Conservation (phyloP, 768 basidiomycete genomes). For the Imleria badia region DNA sequence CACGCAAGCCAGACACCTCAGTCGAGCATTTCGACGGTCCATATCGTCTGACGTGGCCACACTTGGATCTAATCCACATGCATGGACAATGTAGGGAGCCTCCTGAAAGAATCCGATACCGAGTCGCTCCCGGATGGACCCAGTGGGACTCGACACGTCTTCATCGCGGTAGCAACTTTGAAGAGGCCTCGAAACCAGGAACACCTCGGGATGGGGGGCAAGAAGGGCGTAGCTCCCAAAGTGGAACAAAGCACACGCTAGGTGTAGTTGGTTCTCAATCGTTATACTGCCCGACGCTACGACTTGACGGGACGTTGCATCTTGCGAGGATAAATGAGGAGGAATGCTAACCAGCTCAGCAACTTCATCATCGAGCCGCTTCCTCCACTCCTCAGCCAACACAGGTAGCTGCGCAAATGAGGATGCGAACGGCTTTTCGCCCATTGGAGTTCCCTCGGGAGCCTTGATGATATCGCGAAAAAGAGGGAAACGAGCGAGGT, state of each 20-base stretch:
- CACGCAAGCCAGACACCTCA: conserved; percentile 3
- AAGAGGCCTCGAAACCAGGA: background rate
- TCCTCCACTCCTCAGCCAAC: conserved; percentile 4
- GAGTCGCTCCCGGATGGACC: background rate
- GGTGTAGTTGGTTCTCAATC: background rate
- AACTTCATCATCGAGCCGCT: conserved; percentile 1
- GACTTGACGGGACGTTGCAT: background rate
- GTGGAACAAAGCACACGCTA: conserved; percentile 7
- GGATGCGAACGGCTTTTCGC: background rate
- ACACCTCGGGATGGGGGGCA: background rate
- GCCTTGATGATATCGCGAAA: conserved; percentile 3
- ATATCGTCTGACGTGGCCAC: conserved; percentile 1
- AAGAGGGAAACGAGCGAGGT: conserved; percentile 3
- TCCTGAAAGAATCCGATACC: background rate
- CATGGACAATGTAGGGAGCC: background rate
- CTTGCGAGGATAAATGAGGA: background rate
- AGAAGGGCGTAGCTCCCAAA: background rate
- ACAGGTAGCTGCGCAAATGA: conserved; percentile 3
- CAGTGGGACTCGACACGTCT: background rate
- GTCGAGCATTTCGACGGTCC: conserved; percentile 4
- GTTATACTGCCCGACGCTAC: too few species aligned
- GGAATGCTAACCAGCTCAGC: background rate
- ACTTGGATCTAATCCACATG: conserved; percentile 5
- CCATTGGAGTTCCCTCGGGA: background rate
- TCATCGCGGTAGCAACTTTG: background rate